Evolutionary conservation across 2,329 filamentous ascomycete genomes (phyloP).

Genomic region (Xylariaceae sp.): DNA sequence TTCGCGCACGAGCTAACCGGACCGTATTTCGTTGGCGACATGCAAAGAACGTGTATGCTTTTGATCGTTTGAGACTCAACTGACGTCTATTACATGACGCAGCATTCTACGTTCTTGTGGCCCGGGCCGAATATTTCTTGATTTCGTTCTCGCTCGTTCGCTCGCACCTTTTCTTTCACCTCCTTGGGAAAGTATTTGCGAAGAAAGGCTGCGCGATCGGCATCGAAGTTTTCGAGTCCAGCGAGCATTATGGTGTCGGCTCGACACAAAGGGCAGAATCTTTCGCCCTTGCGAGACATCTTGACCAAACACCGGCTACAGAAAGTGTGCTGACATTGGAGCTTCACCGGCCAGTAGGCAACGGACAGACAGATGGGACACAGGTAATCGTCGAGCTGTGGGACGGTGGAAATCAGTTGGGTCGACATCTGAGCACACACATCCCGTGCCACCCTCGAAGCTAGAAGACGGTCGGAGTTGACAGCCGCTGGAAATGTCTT

Average conservation of each 20-base stretch:
- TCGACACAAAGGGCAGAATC: constrained; percentile 74
- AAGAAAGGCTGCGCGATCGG: constrained; percentile 64
- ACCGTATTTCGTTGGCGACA: background rate
- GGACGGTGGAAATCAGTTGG: constrained; percentile 70
- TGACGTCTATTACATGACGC: constrained; percentile 50
- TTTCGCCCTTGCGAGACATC: constrained; percentile 68
- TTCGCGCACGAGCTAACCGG: background rate
- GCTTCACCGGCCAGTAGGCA: constrained; percentile 76
- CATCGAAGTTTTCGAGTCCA: constrained; percentile 69
- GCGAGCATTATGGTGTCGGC: constrained; percentile 68
- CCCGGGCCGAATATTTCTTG: constrained; percentile 68
- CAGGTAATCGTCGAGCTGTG: constrained; percentile 79
- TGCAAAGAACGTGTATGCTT: too few species aligned
- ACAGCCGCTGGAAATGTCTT: constrained; percentile 60
- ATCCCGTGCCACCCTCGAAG: constrained; percentile 68
- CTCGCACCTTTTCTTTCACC: constrained; percentile 62
- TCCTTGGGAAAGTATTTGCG: constrained; percentile 74
- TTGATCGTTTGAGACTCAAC: too few species aligned
- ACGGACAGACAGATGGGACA: constrained; percentile 79
- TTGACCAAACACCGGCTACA: constrained; percentile 82
- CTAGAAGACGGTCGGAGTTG: constrained; percentile 58
- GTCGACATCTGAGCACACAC: constrained; percentile 72
- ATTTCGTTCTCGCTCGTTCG: constrained; percentile 74
- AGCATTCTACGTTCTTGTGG: constrained; percentile 59
- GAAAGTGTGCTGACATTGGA: constrained; percentile 74